Conservation (phyloP, 257 asterid species). For the Nicotiana tomentosiformis region DNA sequence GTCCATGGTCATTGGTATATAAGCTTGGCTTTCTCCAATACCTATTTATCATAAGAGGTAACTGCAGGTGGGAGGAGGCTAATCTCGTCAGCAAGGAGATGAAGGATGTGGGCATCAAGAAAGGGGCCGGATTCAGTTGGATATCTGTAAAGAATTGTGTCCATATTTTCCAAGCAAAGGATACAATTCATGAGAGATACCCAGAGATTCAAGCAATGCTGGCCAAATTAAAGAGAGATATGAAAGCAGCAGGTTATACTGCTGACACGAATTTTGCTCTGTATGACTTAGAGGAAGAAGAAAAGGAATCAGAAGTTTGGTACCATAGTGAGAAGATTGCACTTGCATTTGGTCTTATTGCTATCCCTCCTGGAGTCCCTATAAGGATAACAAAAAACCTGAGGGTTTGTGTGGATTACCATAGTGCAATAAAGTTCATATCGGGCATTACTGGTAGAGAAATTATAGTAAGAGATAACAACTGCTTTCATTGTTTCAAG, state of each 20-base stretch:
- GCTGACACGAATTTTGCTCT: slow-evolving; percentile 59
- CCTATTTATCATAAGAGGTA: not conserved
- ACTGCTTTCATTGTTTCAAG: slow-evolving; percentile 61
- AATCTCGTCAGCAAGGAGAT: slow-evolving; percentile 64
- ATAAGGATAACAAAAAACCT: slow-evolving; percentile 78
- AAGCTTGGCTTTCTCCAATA: not conserved
- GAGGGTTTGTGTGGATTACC: slow-evolving; percentile 87
- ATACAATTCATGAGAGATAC: slow-evolving; percentile 47
- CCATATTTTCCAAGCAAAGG: slow-evolving; percentile 86
- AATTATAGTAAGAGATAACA: slow-evolving; percentile 72
- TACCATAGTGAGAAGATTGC: slow-evolving; percentile 85
- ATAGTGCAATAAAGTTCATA: slow-evolving; percentile 75
- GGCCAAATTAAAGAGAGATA: slow-evolving; percentile 42
- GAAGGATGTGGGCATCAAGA: slow-evolving; percentile 76
- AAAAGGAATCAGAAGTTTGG: slow-evolving; percentile 85
- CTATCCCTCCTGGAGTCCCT: slow-evolving; percentile 64
- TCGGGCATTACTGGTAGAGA: slow-evolving; percentile 63
- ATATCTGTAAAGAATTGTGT: slow-evolving; percentile 50
- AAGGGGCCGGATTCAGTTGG: slow-evolving; percentile 83
- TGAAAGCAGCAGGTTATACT: slow-evolving; percentile 72
- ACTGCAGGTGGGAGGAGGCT: slow-evolving; percentile 75
- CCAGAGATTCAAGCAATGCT: slow-evolving; percentile 66
- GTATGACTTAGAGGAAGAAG: slow-evolving; percentile 80
- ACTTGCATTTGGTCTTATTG: slow-evolving; percentile 73
- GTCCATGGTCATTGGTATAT: not conserved